Evolutionary conservation across 495 filamentous ascomycete species (phyloP).

Genomic region (Staphylotrichum longicolle): DNA sequence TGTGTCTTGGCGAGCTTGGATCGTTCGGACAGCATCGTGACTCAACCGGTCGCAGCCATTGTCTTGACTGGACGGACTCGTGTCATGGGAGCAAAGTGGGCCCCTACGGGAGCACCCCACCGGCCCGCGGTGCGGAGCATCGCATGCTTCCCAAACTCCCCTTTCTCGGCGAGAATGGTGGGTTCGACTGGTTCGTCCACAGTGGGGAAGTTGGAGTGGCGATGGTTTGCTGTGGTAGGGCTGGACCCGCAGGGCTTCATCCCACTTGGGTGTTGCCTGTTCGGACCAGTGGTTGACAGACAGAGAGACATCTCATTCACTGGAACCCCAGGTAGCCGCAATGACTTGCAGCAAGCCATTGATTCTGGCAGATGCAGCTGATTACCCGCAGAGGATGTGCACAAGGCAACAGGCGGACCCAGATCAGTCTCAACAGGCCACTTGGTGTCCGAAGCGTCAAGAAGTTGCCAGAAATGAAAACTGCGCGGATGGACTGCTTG

Average conservation of each 20-base stretch:
- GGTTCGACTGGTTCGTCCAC: constrained; percentile 1
- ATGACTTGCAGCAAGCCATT: constrained; percentile 8
- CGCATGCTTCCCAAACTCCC: constrained; percentile 2
- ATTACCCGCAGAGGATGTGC: not conserved
- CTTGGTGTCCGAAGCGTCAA: not conserved
- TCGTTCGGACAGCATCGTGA: constrained; percentile 4
- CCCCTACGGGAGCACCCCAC: constrained; percentile 1
- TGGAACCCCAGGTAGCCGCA: not conserved
- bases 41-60: constrained; percentile 4
- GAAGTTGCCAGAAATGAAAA: constrained; percentile 9
- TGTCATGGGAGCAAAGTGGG: not conserved
- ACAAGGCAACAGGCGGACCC: constrained; percentile 1
- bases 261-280: constrained; percentile 6
- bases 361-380: not conserved
- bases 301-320: not conserved
- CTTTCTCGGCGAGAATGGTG: constrained; percentile 14
- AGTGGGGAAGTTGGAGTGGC: constrained; percentile 5
- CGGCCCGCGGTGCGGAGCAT: not conserved
- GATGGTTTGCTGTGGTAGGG: constrained; percentile 9
- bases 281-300: not conserved
- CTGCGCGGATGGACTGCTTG: not conserved
- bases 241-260: constrained; percentile 13
- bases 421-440: not conserved
- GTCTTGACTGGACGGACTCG: not conserved
- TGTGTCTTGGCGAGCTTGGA: not conserved